Conservation (phyloP, 2,329 filamentous ascomycete genomes). For the Talaromyces sp. region DNA sequence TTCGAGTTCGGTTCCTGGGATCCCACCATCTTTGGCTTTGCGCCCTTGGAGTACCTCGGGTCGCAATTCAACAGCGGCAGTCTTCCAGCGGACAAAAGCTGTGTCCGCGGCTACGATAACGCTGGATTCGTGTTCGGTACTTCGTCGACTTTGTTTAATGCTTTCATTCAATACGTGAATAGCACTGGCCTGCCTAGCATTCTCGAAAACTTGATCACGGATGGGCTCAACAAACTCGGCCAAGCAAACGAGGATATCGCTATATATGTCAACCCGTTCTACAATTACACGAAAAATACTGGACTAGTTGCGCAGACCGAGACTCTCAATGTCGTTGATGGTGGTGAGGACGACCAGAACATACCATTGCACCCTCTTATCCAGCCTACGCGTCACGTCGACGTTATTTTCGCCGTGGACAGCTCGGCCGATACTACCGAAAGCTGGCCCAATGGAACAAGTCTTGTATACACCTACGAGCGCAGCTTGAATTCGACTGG, state of each 20-base stretch:
- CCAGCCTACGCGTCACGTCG: slow-evolving; percentile 66
- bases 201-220: slow-evolving; percentile 51
- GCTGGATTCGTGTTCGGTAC: slow-evolving; percentile 82
- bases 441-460: slow-evolving; percentile 73
- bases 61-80: slow-evolving; percentile 65
- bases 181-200: slow-evolving; percentile 47
- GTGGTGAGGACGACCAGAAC: slow-evolving; percentile 74
- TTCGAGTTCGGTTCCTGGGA: slow-evolving; percentile 78
- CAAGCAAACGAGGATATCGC: slow-evolving; percentile 67
- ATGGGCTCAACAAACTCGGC: slow-evolving; percentile 56
- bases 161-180: slow-evolving; percentile 65
- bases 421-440: slow-evolving; percentile 67
- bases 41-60: slow-evolving; percentile 66
- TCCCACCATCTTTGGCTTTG: slow-evolving; percentile 68
- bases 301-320: slow-evolving; percentile 55
- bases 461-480: slow-evolving; percentile 69
- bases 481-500: slow-evolving; percentile 55
- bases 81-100: slow-evolving; percentile 55
- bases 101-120: slow-evolving; percentile 78
- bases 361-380: slow-evolving; percentile 75
- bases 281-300: slow-evolving; percentile 56
- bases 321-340: slow-evolving; percentile 70
- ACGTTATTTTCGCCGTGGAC: slow-evolving; percentile 79
- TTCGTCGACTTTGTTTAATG: slow-evolving; percentile 79
- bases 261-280: slow-evolving; percentile 76